Evolutionary conservation across 805 yeast species (phyloP), one percentile per base, ranked within the genome.

Genomic region (Danielia oregonensis): DNA sequence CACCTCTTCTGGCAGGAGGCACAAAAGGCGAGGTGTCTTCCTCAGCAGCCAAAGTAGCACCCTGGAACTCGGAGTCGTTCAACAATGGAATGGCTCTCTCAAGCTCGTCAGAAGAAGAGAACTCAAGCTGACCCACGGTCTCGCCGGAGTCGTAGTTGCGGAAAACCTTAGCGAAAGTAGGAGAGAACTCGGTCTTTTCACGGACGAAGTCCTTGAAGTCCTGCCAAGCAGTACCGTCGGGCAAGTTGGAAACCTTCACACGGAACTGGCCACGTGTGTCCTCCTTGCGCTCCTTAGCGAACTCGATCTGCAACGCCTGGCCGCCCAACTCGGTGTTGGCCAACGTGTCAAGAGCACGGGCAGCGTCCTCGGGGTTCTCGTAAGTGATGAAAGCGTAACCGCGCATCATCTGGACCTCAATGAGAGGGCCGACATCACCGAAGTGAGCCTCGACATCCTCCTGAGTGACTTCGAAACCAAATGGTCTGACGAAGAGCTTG

Each of bases 321-420:
- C 78, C 80, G 25, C 66, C 68, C 48, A 75, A 73, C 13, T 70
- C 67, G 43, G 66, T 53, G 39, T 65, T 70, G 42, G 61, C 47
- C 42, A 72, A 66, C 25, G 72, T 64, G 31, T 67, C 70, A 42
- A 68, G 63, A 6, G 82, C 81, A 38, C 57, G 61, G 37, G 59
- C 56, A 29, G 80, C 79, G 42, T 63, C 69, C 39, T 72, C 80
- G 28, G 76, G 70, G 44, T 72, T 75, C 57, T 78, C 87, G 52
- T 78, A 93, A 59, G 89, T 95, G 40, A 91, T 84, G 58, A 86
- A 89, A 17, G 94, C 97, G 54, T 79, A 85, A 27, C 96, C 96
- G 51, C 83, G 81, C 72, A 81, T 71, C 48, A 83, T 62, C 56
- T 79, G 79, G 34, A 82, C 77, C 53, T 81, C 87, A 42, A 71